Conservation (phyloP, 2,329 filamentous ascomycete species). For the Basipetospora sp. region DNA sequence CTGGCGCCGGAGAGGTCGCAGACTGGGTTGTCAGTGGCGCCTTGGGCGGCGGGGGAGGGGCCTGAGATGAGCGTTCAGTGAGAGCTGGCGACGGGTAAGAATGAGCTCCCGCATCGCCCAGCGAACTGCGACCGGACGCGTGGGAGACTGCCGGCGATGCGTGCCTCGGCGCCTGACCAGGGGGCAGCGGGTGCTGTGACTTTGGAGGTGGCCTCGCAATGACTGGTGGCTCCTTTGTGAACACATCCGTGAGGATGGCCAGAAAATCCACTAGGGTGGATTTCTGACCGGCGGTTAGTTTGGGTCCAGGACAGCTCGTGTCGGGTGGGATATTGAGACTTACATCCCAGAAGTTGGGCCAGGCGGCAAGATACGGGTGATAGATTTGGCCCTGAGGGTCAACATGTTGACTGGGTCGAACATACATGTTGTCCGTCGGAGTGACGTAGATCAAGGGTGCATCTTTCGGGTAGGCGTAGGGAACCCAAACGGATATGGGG, state of each 20-base stretch:
- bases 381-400: constrained; percentile 86
- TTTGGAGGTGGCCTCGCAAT: constrained; percentile 39
- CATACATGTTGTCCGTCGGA: constrained; percentile 73
- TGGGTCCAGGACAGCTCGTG: too few relatives aligned
- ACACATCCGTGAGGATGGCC: constrained; percentile 67
- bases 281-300: constrained; percentile 40
- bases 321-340: too few relatives aligned
- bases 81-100: constrained; percentile 36
- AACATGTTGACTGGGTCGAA: constrained; percentile 87
- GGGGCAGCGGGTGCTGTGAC: neutral
- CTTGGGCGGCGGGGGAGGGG: constrained; percentile 4
- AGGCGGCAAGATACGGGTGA: constrained; percentile 85
- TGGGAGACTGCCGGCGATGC: neutral
- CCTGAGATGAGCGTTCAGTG: constrained; percentile 16
- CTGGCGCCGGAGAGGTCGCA: constrained; percentile 15
- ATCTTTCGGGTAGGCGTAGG: constrained; percentile 75
- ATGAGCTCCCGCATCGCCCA: constrained; percentile 55
- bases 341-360: constrained; percentile 82
- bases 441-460: constrained; percentile 79
- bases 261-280: constrained; percentile 74
- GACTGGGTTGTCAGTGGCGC: constrained; percentile 10
- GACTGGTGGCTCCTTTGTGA: constrained; percentile 87
- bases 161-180: constrained; percentile 15
- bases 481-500: constrained; percentile 83
- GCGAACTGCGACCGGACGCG: too few relatives aligned